Evolutionary conservation across 768 basidiomycete genomes (phyloP).

Genomic region (Pisolithus marmoratus): DNA sequence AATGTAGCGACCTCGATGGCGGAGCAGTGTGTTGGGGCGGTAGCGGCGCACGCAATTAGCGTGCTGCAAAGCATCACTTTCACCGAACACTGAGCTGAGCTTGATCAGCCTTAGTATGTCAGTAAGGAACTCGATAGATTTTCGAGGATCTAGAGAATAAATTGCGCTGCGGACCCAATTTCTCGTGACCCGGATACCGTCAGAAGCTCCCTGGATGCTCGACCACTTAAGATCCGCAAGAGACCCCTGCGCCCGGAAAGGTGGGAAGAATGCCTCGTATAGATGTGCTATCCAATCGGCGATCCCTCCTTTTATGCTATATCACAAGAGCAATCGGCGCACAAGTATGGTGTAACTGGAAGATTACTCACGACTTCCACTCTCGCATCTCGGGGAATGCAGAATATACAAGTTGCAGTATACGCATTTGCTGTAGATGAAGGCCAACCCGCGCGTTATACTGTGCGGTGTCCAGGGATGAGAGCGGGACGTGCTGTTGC

Average conservation of each 20-base stretch:
- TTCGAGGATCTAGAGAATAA: constrained; percentile 23
- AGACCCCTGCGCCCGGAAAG: constrained; percentile 41
- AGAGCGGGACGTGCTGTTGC: constrained; percentile 29
- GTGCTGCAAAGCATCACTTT: constrained; percentile 26
- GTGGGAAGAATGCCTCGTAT: constrained; percentile 46
- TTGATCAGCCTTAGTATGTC: constrained; percentile 31
- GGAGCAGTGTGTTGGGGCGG: neutral
- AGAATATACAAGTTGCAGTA: constrained; percentile 32
- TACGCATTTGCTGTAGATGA: constrained; percentile 45
- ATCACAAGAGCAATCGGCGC: neutral
- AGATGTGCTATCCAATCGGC: constrained; percentile 39
- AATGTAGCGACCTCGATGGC: constrained; percentile 18
- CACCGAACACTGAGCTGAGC: constrained; percentile 37
- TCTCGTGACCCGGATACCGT: constrained; percentile 33
- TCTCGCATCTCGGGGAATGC: constrained; percentile 3
- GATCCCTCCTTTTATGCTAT: neutral
- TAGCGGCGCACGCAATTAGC: constrained; percentile 24
- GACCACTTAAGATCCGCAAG: constrained; percentile 28
- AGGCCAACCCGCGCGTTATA: constrained; percentile 40
- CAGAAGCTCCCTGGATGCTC: constrained; percentile 35
- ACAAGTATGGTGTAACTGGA: neutral
- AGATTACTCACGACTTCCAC: constrained; percentile 6
- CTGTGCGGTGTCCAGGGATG: constrained; percentile 22
- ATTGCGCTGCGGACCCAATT: constrained; percentile 42
- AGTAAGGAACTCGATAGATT: constrained; percentile 33